Evolutionary conservation across 345 rosid genomes (phyloP).

Genomic region (Noccaea caerulescens): DNA sequence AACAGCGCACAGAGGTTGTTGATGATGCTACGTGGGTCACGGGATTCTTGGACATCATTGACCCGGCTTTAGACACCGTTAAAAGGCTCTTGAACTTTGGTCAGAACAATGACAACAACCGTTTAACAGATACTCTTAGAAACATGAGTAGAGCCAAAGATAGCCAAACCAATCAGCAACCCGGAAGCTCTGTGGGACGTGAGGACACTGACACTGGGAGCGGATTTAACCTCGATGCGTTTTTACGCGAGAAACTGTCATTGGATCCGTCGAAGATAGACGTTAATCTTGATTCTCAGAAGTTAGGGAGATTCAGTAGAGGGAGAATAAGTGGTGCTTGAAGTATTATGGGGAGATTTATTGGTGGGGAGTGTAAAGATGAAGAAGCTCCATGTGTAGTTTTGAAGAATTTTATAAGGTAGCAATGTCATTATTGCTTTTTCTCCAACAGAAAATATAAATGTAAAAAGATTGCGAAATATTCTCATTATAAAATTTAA

Average conservation of each 20-base stretch:
- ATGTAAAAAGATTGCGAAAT: neutral
- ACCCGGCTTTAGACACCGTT: conserved; percentile 90
- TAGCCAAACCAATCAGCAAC: conserved; percentile 32
- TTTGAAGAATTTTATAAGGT: neutral
- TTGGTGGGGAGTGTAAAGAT: conserved; percentile 19
- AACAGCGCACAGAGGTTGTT: conserved; percentile 86
- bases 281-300: conserved; percentile 48
- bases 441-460: neutral
- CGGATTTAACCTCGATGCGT: conserved; percentile 66
- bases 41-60: conserved; percentile 81
- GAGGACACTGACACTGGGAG: conserved; percentile 46
- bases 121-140: conserved; percentile 42
- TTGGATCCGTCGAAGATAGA: conserved; percentile 67
- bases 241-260: conserved; percentile 56
- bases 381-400: neutral
- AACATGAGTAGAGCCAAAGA: conserved; percentile 40
- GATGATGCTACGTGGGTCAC: conserved; percentile 94
- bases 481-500: neutral
- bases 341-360: neutral
- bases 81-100: conserved; percentile 81
- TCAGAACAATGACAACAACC: conserved; percentile 46
- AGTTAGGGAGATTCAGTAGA: conserved; percentile 54
- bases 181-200: conserved; percentile 34
- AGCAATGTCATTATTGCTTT: neutral
- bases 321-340: conserved; percentile 33